A percentile compares a stretch with the other conserved stretches of the same genome.
Conservation (phyloP, 1,139 yeast genomes). For the Yarrowia galli region DNA sequence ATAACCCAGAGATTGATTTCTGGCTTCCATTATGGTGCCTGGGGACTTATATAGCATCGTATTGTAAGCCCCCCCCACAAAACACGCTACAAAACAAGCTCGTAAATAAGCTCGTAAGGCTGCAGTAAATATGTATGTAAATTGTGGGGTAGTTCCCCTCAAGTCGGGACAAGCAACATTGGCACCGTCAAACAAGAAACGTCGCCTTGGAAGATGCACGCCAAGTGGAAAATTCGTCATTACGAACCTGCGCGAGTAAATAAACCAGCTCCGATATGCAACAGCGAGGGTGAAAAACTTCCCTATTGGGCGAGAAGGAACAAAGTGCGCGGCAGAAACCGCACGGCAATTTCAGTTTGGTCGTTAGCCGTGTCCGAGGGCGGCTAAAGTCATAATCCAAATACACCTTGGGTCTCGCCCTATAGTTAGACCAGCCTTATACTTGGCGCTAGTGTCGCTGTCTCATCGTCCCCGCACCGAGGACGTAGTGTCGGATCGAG, state of each 20-base stretch:
- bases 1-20: not conserved
- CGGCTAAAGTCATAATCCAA: not conserved
- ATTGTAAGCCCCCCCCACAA: not conserved
- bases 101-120: not conserved
- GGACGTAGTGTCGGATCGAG: not conserved
- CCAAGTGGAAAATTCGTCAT: not conserved
- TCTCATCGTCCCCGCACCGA: slow-evolving; percentile 12
- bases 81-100: not conserved
- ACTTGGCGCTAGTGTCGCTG: slow-evolving; percentile 1
- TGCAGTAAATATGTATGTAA: not conserved
- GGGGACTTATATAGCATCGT: not conserved
- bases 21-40: not conserved
- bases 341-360: slow-evolving; percentile 17
- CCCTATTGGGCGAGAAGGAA: not conserved
- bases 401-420: no score
- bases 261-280: not conserved
- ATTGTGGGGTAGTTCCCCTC: slow-evolving; percentile 22
- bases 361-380: slow-evolving; percentile 2
- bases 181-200: not conserved
- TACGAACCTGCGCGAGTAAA: not conserved
- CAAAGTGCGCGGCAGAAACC: slow-evolving; percentile 3
- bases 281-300: not conserved
- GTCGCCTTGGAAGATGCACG: not conserved
- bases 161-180: slow-evolving; percentile 5
- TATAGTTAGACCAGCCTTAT: no score